Percentiles rank a stretch among this genome's conserved stretches.
Evolutionary conservation across 2,329 filamentous ascomycete species (phyloP).

Genomic region (Karstenula rhodostoma): DNA sequence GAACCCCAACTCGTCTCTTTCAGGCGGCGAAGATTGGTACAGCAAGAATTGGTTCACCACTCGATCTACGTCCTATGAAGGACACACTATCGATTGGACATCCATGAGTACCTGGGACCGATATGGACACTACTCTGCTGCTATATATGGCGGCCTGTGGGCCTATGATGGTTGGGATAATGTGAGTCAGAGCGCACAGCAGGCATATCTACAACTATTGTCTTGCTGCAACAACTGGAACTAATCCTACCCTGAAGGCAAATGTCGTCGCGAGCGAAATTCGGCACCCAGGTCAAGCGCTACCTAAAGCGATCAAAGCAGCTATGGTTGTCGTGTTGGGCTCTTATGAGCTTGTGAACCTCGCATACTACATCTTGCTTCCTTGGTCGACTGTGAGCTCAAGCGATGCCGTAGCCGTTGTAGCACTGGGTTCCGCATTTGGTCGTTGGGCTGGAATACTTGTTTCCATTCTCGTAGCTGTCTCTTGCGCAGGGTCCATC

Average conservation of each 20-base stretch:
- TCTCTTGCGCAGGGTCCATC: conserved; percentile 69
- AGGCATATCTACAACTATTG: conserved; percentile 29
- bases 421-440: conserved; percentile 60
- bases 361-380: conserved; percentile 69
- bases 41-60: conserved; percentile 64
- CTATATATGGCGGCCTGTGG: conserved; percentile 70
- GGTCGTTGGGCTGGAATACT: conserved; percentile 63
- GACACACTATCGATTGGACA: conserved; percentile 42
- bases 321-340: conserved; percentile 67
- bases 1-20: conserved; percentile 37
- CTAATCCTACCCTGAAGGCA: conserved; percentile 33
- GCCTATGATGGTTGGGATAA: conserved; percentile 74
- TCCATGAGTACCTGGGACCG: conserved; percentile 64
- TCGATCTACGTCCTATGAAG: conserved; percentile 60
- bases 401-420: conserved; percentile 68
- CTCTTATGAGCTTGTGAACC: conserved; percentile 68
- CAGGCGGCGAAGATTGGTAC: conserved; percentile 47
- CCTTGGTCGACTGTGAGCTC: conserved; percentile 67
- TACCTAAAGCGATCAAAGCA: conserved; percentile 69
- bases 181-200: conserved; percentile 47
- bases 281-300: conserved; percentile 44
- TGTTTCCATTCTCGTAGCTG: conserved; percentile 65
- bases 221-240: background rate
- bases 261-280: conserved; percentile 52
- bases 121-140: conserved; percentile 67